Base-by-base conservation (phyloP, 257 asterid genomes). In the Echium plantagineum region DNA sequence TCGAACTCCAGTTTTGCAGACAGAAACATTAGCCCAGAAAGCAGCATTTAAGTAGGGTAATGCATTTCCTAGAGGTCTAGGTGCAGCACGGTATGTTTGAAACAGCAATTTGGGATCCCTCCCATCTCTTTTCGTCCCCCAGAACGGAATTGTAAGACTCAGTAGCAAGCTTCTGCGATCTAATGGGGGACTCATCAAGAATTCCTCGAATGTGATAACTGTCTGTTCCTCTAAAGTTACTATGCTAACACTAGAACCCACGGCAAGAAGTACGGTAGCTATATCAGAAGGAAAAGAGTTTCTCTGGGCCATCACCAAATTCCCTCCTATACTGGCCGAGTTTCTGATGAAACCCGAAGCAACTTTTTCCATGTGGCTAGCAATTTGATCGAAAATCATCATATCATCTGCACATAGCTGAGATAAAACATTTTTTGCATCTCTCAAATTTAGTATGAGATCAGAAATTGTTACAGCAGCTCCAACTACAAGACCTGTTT, bases 271-370 rank as follows among this genome's bases (percentile, higher is more conserved):
- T 59, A 85, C 53, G 5, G 94, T 85, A 58, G 73, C 82, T 49
- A 80, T 77, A 71, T 85, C 94, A 0, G 94, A 85, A 60, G 94
- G 90, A 75, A 85, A 85, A 72, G 63, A n/a, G 42, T 77, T 80
- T 69, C 77, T 78, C 60, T 85, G 90, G 57, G 90, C 81, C 88
- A 83, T 83, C 47, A 85, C 83, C 67, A 85, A 63, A 73, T 85
- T 85, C 28, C 94, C 94, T 17, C 90, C 94, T 1, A 85, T 59
- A 68, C 90, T 85, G 52, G 78, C 90, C 0, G 83, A 55, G 71
- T 85, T 85, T 63, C 94, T 73, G 31, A 85, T 46, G 70, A 81
- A 85, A 0, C 69, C 71, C 16, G 88, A 65, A 32, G 84, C 94
- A 48, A 78, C 69, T 74, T 83, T 80, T 69, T 85, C 90, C 94